Percentiles rank a stretch among this genome's conserved stretches.
Conservation (phyloP, 1,139 yeast species). For the Geotrichum aggregatum region DNA sequence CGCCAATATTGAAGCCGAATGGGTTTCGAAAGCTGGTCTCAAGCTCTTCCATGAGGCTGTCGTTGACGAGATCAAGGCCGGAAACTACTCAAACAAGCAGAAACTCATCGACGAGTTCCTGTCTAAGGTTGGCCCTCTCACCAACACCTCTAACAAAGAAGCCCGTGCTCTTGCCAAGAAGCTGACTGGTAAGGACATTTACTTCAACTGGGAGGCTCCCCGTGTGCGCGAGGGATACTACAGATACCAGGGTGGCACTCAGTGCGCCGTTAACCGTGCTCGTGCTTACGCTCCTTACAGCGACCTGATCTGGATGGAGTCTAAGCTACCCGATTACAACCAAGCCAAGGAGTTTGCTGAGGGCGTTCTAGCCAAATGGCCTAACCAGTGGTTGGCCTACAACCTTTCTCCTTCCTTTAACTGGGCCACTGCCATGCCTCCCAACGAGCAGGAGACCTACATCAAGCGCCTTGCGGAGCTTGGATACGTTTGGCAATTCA, state of each 20-base stretch:
- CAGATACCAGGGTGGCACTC: slow-evolving; percentile 94
- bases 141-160: slow-evolving; percentile 71
- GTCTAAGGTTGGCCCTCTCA: slow-evolving; percentile 66
- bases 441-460: slow-evolving; percentile 84
- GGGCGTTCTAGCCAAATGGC: slow-evolving; percentile 76
- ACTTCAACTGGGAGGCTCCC: slow-evolving; percentile 94
- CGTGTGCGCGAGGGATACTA: slow-evolving; percentile 97
- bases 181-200: slow-evolving; percentile 75
- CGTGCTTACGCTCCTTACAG: slow-evolving; percentile 94
- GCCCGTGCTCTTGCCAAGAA: slow-evolving; percentile 75
- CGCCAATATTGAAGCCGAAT: slow-evolving; percentile 70
- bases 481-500: slow-evolving; percentile 97
- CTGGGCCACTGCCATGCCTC: slow-evolving; percentile 93
- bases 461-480: slow-evolving; percentile 80
- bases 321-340: slow-evolving; percentile 86
- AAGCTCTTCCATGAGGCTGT: slow-evolving; percentile 91
- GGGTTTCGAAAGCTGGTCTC: slow-evolving; percentile 81
- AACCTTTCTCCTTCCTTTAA: slow-evolving; percentile 95
- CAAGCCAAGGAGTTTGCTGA: slow-evolving; percentile 95
- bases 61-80: slow-evolving; percentile 69
- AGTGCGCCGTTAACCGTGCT: slow-evolving; percentile 96
- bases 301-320: slow-evolving; percentile 98
- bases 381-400: slow-evolving; percentile 93
- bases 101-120: slow-evolving; percentile 63
- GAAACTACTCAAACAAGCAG: slow-evolving; percentile 59